A percentile compares a stretch with the other conserved stretches of the same genome.
These are phyloP conservation scores for Eucalyptus brandiana DNA, from an alignment of 345 rosid genomes.

Conservation along the genomic window DNA sequence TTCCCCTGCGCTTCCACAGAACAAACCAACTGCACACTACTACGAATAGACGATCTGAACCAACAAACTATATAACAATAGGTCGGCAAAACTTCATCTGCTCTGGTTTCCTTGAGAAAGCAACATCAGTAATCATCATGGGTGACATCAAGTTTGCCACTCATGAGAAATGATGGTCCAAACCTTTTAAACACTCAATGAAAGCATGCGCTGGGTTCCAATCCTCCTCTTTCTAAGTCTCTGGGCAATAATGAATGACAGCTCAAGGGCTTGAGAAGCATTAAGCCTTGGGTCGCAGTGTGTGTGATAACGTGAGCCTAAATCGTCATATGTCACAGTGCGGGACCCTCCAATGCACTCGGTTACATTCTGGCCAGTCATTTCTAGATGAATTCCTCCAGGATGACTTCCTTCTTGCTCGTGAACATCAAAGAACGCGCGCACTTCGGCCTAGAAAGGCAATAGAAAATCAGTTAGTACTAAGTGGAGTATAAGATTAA, in stretches of 20 bases:
- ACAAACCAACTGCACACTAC: neutral
- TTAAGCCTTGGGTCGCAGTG: slow-evolving; percentile 59
- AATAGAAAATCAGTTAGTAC: neutral
- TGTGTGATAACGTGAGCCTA: slow-evolving; percentile 53
- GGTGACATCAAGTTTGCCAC: neutral
- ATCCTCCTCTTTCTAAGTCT: slow-evolving; percentile 46
- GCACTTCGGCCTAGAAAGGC: slow-evolving; percentile 30
- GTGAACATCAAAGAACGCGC: slow-evolving; percentile 51
- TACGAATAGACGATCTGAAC: neutral
- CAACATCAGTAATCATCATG: neutral
- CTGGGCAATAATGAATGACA: slow-evolving; percentile 47
- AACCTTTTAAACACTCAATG: neutral
- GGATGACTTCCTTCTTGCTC: slow-evolving; percentile 61
- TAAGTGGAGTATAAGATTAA: neutral
- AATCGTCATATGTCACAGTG: slow-evolving; percentile 42
- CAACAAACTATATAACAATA: neutral
- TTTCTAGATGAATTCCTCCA: slow-evolving; percentile 54
- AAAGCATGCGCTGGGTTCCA: neutral
- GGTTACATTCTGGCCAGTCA: slow-evolving; percentile 59
- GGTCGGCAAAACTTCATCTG: neutral
- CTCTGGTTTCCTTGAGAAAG: neutral
- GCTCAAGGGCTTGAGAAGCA: slow-evolving; percentile 55
- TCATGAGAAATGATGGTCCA: slow-evolving; percentile 1
- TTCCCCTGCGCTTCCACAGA: neutral
- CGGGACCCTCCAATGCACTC: slow-evolving; percentile 61